Evolutionary conservation across 2,329 filamentous ascomycete species (phyloP).

Genomic region (Fusarium algeriense): DNA sequence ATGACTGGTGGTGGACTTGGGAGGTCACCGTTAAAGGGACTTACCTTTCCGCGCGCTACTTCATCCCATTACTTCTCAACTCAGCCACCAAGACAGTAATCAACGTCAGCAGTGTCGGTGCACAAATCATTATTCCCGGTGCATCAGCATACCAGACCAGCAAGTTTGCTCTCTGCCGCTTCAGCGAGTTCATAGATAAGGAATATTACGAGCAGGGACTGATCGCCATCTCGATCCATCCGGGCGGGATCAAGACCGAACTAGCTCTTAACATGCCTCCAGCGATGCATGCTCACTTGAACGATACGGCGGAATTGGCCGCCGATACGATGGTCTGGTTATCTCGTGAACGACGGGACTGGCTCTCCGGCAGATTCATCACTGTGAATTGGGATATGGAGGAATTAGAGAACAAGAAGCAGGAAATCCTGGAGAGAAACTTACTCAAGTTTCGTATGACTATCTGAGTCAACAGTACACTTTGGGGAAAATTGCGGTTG

Average conservation of each 20-base stretch:
- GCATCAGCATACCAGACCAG: neutral
- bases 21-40: constrained; percentile 65
- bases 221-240: neutral
- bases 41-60: constrained; percentile 59
- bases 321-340: constrained; percentile 7
- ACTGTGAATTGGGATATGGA: constrained; percentile 8
- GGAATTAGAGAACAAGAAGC: neutral
- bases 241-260: neutral
- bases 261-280: neutral
- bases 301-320: neutral
- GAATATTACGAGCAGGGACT: constrained; percentile 2
- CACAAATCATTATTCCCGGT: neutral
- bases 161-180: neutral
- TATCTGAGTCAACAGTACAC: neutral
- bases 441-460: neutral
- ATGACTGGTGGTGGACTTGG: constrained; percentile 60
- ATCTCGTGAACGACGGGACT: neutral
- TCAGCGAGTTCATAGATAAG: neutral
- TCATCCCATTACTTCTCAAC: constrained; percentile 61
- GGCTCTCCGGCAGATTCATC: neutral
- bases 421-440: neutral
- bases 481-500: too few relatives aligned
- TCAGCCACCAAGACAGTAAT: constrained; percentile 57
- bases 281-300: neutral
- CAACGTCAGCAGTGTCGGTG: constrained; percentile 56